A percentile compares a stretch with the other conserved stretches of the same genome.
These are phyloP conservation scores for Fusarium sp. DNA, from an alignment of 2,329 filamentous ascomycete genomes.

Conservation along the genomic window DNA sequence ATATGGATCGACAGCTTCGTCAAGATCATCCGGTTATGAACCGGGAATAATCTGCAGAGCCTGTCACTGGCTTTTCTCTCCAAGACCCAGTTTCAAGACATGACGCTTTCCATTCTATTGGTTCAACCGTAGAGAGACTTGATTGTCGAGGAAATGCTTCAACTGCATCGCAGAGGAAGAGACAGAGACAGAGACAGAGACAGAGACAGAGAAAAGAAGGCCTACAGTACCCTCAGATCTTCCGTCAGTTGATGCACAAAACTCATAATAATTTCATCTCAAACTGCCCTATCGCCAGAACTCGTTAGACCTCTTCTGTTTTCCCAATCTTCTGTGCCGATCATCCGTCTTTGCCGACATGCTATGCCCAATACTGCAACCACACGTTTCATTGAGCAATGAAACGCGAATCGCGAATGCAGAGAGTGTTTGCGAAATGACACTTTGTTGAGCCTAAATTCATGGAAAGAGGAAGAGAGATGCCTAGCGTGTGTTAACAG, in stretches of 20 bases:
- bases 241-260: background rate
- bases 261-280: background rate
- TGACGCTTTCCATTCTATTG: conserved; percentile 12
- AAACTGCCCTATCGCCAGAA: background rate
- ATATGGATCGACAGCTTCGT: conserved; percentile 3
- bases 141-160: background rate
- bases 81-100: conserved; percentile 10
- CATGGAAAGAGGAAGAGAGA: background rate
- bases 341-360: conserved; percentile 39
- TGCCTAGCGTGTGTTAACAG: background rate
- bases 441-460: conserved; percentile 1
- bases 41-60: conserved; percentile 35
- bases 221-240: background rate
- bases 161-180: background rate
- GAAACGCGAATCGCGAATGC: conserved; percentile 14
- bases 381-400: conserved; percentile 31
- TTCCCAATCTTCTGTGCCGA: conserved; percentile 29
- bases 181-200: background rate
- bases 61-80: conserved; percentile 15
- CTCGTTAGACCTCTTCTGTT: conserved; percentile 5
- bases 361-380: conserved; percentile 26
- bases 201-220: background rate
- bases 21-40: conserved; percentile 37
- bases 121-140: background rate
- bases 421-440: conserved; percentile 3